These are phyloP conservation scores for Acacia concinna DNA, from an alignment of 331 rosid species.

Conservation along the genomic window DNA sequence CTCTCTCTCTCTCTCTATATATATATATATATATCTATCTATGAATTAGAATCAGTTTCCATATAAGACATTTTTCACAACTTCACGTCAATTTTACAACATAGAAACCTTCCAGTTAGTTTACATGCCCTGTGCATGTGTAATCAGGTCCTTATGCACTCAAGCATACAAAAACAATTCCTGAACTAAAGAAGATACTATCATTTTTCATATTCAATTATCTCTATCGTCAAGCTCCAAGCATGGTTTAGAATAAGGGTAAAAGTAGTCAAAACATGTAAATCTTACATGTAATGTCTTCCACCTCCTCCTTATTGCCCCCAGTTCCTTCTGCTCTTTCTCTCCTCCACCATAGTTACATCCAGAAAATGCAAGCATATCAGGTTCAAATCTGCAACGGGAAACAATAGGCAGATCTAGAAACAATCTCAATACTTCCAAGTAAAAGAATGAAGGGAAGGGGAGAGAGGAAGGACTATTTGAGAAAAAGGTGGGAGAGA, in stretches of 20 bases:
- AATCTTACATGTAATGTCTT: constrained; percentile 88
- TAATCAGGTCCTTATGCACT: neutral
- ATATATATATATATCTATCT: too few relatives aligned
- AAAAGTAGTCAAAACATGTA: constrained; percentile 22
- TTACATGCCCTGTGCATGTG: neutral
- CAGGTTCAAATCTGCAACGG: constrained; percentile 85
- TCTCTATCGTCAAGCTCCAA: constrained; percentile 27
- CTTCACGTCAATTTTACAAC: neutral
- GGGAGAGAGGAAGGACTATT: neutral
- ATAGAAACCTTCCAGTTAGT: neutral
- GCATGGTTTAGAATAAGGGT: constrained; percentile 3
- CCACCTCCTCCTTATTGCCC: constrained; percentile 94
- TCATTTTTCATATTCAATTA: constrained; percentile 1
- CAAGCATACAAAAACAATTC: constrained; percentile 3
- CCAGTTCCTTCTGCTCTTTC: constrained; percentile 79
- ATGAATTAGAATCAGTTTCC: neutral
- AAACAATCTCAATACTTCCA: constrained; percentile 28
- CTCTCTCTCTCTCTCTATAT: neutral
- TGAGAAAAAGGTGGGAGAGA: neutral
- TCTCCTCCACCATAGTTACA: constrained; percentile 99
- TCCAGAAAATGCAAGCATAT: constrained; percentile 99
- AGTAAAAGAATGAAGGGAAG: neutral
- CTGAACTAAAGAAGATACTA: neutral
- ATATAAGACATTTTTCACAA: neutral
- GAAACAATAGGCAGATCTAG: constrained; percentile 23